Base-by-base conservation (phyloP, 2,329 filamentous ascomycete genomes). In the Calonectria leucothoes region DNA sequence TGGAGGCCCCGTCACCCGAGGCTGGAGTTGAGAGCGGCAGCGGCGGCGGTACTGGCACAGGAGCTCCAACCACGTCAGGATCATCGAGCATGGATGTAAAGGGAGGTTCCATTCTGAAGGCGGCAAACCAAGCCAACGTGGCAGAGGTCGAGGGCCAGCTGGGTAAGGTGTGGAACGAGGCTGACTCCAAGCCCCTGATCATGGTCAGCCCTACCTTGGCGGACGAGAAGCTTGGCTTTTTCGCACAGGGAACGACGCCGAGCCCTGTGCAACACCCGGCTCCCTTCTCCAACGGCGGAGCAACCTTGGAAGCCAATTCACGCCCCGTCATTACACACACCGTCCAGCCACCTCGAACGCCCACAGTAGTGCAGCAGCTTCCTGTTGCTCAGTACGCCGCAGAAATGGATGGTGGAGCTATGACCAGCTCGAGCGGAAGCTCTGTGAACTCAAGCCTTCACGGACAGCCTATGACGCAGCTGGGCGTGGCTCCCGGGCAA, bases 141-240 rank as follows among this genome's bases (percentile, higher is more conserved):
- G 42, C 51, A 0, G 70, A 72, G 37, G 39, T 69, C 5, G 66
- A 69, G 31, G 70, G 66, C 15, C 39, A 55, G n/a, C 10, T 20
- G 11, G 66, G 70, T 12, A 66, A 35, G 14, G 33, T 63, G 20
- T 73, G 42, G n/a, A 73, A 49, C n/a, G 71, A 73, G 42, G 45
- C 55, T 1, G 55, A 61, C 25, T 35, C 31, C 23, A 61, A 39
- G 15, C 55, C 55, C 6, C 8, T 39, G 12, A 20, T 61, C 35
- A 17, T 27, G 14, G 42, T 59, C 15, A 23, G 12, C 20, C 49
- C 49, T n/a, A 8, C 25, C 4, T 10, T 25, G 4, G 45, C 15
- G 6, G 52, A 71, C 3, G 52, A 67, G 35, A 66, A 61, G 42
- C 57, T 42, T 14, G 23, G 25, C 17, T 63, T 31, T 17, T n/a